These are phyloP conservation scores for Pelargonium australe DNA, from an alignment of 441 rosid species.

Conservation along the genomic window DNA sequence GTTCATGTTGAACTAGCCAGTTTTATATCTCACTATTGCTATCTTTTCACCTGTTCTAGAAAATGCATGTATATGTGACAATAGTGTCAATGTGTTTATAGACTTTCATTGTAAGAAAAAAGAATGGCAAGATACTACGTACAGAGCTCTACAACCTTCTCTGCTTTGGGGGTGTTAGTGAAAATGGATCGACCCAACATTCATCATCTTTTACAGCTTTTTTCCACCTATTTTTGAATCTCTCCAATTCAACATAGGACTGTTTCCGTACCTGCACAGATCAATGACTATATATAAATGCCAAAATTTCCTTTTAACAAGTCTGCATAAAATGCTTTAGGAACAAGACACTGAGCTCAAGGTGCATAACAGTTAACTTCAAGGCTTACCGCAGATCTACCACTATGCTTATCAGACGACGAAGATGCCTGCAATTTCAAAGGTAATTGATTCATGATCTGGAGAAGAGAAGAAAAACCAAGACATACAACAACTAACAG, in stretches of 20 bases:
- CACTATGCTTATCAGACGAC: constrained; percentile 26
- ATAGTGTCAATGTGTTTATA: no score
- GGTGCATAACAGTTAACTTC: no score
- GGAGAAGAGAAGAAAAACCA: neutral
- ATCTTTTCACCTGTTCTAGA: no score
- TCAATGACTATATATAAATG: neutral
- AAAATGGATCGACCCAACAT: constrained; percentile 50
- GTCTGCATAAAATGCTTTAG: neutral
- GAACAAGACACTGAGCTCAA: no score
- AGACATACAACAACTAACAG: neutral
- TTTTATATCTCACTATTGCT: no score
- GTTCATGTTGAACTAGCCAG: no score
- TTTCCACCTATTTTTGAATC: constrained; percentile 58
- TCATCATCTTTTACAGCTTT: constrained; percentile 49
- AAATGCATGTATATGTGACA: no score
- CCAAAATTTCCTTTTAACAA: neutral
- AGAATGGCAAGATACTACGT: neutral
- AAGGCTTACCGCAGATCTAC: constrained; percentile 43
- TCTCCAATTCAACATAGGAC: constrained; percentile 42
- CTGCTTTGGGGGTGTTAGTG: constrained; percentile 14
- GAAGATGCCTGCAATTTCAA: constrained; percentile 29
- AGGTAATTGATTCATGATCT: neutral
- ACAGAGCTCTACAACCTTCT: neutral
- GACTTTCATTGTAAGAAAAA: no score
- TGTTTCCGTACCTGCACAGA: constrained; percentile 43